These are phyloP conservation scores for Talaromyces rugulosus DNA, from an alignment of 2,329 filamentous ascomycete genomes.

Conservation along the genomic window DNA sequence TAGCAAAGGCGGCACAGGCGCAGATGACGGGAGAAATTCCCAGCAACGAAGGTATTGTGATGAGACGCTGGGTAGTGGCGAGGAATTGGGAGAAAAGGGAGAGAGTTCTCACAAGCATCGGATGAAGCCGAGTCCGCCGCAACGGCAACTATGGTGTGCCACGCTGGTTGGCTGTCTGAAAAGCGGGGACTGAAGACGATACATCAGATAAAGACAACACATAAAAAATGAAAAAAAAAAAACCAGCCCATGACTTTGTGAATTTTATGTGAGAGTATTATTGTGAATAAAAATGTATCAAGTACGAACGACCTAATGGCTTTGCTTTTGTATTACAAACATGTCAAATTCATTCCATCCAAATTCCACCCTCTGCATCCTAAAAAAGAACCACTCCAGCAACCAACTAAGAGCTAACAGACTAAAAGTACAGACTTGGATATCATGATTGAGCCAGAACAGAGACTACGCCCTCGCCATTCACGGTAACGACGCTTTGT, in stretches of 20 bases:
- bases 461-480: constrained; percentile 69
- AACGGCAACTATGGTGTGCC: neutral
- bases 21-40: neutral
- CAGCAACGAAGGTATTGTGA: neutral
- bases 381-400: neutral
- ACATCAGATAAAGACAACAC: neutral
- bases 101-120: constrained; percentile 9
- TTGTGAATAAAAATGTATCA: neutral
- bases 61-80: constrained; percentile 7
- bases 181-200: neutral
- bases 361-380: neutral
- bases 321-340: neutral
- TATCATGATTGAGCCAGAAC: constrained; percentile 59
- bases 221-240: neutral
- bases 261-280: neutral
- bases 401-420: neutral
- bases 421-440: constrained; percentile 21
- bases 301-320: neutral
- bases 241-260: neutral
- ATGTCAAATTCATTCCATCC: neutral
- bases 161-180: neutral
- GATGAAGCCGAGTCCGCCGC: constrained; percentile 8
- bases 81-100: constrained; percentile 2
- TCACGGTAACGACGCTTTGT: constrained; percentile 69
- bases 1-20: constrained; percentile 16